A percentile compares a stretch with the other conserved stretches of the same genome.
Evolutionary conservation across 2,329 filamentous ascomycete species (phyloP).

Genomic region (Trichoderma gracile): DNA sequence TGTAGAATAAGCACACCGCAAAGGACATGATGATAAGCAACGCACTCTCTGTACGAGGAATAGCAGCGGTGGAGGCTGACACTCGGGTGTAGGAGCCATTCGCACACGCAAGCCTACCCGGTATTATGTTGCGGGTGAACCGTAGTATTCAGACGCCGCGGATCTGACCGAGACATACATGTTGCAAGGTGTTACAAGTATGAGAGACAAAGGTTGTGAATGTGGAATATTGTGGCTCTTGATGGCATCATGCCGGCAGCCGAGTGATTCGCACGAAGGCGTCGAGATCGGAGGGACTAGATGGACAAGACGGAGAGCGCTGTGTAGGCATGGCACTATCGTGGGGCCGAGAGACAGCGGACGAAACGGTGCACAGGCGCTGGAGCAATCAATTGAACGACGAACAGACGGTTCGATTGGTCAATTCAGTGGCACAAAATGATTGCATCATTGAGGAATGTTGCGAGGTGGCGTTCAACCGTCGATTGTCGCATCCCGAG

Average conservation of each 20-base stretch:
- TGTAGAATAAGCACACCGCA: too few relatives aligned
- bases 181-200: background rate
- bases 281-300: conserved; percentile 36
- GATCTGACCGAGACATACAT: background rate
- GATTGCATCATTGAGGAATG: background rate
- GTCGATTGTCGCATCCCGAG: background rate
- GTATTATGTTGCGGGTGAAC: too few relatives aligned
- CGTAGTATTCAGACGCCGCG: too few relatives aligned
- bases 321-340: conserved; percentile 29
- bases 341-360: conserved; percentile 30
- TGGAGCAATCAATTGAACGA: background rate
- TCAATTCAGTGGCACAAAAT: background rate
- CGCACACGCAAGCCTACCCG: too few relatives aligned
- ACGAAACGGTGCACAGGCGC: background rate
- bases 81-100: too few relatives aligned
- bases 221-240: conserved; percentile 47
- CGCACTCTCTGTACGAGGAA: too few relatives aligned
- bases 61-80: too few relatives aligned
- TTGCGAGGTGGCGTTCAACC: background rate
- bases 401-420: background rate
- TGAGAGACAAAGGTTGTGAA: conserved; percentile 47
- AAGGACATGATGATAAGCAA: too few relatives aligned
- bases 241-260: conserved; percentile 56
- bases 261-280: conserved; percentile 48
- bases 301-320: conserved; percentile 37